These are phyloP conservation scores for Phyllachora maydis DNA, from an alignment of 2,329 filamentous ascomycete genomes.

Conservation along the genomic window DNA sequence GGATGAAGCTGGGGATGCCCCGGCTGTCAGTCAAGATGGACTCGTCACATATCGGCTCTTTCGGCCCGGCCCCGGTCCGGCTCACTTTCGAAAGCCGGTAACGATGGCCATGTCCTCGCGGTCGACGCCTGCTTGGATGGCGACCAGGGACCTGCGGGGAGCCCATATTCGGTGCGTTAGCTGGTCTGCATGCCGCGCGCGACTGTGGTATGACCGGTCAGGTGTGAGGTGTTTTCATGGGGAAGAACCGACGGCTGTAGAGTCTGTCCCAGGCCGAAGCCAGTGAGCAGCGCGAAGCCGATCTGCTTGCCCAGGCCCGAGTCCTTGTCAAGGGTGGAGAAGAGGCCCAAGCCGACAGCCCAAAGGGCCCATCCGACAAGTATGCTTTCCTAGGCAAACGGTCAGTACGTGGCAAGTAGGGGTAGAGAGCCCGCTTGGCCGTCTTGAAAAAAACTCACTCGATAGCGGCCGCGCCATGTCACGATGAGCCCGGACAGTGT, in stretches of 20 bases:
- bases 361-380: constrained; percentile 29
- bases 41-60: too few species aligned
- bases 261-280: constrained; percentile 28
- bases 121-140: constrained; percentile 35
- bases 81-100: constrained; percentile 20
- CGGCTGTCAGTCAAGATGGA: too few species aligned
- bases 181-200: neutral
- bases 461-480: constrained; percentile 27
- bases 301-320: constrained; percentile 30
- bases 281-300: constrained; percentile 29
- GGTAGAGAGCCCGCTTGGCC: too few species aligned
- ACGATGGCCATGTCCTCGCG: constrained; percentile 19
- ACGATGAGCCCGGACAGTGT: constrained; percentile 29
- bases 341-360: constrained; percentile 28
- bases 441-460: too few species aligned
- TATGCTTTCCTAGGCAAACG: too few species aligned
- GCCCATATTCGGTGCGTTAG: neutral
- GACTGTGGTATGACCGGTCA: neutral
- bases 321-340: constrained; percentile 25
- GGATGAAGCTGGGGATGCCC: constrained; percentile 17
- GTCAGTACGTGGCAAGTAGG: too few species aligned
- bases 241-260: constrained; percentile 25
- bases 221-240: too few species aligned
- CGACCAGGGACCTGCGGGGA: constrained; percentile 19
- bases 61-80: too few species aligned